A percentile compares a stretch with the other conserved stretches of the same genome.
phyloP scores from a whole-genome alignment of 192 early-diverging fungal genomes.

The Backusella psychrophila region DNA sequence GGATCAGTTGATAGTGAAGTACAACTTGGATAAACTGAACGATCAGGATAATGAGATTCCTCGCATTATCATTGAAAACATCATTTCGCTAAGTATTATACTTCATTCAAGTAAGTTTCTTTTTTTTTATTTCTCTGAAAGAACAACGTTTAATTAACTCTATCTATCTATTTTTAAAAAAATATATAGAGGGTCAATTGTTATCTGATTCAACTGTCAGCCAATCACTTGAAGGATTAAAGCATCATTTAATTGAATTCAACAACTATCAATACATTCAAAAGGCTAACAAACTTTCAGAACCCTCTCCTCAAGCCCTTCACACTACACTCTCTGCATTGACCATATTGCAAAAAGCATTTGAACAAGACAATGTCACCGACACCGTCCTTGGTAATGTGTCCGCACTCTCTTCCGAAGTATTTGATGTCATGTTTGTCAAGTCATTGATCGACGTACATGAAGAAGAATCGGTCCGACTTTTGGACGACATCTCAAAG shows the following conservation, averaged over 20 bases:
- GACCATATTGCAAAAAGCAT: neutral
- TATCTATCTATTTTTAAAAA: neutral
- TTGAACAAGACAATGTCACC: neutral
- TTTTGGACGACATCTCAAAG: neutral
- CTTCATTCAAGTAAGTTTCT: constrained; percentile 6
- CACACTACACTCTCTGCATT: neutral
- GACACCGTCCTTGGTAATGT: neutral
- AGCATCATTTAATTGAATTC: neutral
- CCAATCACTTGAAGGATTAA: neutral
- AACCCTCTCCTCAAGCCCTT: neutral
- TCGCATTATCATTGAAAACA: constrained; percentile 1
- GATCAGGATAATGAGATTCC: neutral
- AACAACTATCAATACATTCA: neutral
- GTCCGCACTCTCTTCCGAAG: neutral
- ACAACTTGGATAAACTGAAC: neutral
- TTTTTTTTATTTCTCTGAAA: neutral
- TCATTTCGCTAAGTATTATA: neutral
- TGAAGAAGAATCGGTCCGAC: neutral
- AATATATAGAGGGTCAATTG: neutral
- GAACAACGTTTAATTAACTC: no score
- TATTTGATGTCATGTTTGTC: constrained; percentile 13
- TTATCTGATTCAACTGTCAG: neutral
- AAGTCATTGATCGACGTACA: neutral
- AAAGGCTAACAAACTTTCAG: neutral
- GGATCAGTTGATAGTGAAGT: neutral